Base-by-base conservation (phyloP, 1,284 basidiomycete species). In the Somion occarium region DNA sequence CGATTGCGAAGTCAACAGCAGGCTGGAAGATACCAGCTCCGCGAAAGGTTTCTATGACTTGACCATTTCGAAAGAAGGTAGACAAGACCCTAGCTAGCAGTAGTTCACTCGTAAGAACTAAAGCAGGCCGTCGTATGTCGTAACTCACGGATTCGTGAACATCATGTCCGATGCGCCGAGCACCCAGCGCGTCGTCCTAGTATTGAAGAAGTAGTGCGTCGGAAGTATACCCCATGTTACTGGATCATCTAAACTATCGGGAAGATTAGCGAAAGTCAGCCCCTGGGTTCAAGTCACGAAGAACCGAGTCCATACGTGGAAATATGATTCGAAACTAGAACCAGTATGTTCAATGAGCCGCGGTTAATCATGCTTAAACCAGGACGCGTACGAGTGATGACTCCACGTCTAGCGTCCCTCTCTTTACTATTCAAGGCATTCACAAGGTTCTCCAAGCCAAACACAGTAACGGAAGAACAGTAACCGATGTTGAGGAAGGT, bases 111-210 rank as follows among this genome's bases (percentile, higher is more conserved):
- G 39, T 15, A 41, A 15, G 39, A 41, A 41, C 19, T 15, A 41
- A 5, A 5, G 39, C 5, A 19, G 19, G 18, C 7, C 13, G 20
- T 19, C 9, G 7, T 15, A 41, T 15, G 20, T 9, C 19, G 39
- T 9, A 18, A 66, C 85, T 69, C 67, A 89, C 82, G 89, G 83
- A 69, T 94, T 97, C 5, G 91, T 98, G 71, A 98, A 99, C 78
- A 98, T 88, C 63, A 99, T 88, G 57, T 99, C 96, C 18, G 89
- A 88, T 1, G 96, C 95, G 50, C 91, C 91, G 13, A 93, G 75
- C 2, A 90, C 85, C 92, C 93, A 96, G 49, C 93, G 77, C 24
- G 79, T 88, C 26, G 78, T 85, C 23, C 73, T 71, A 5, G 84
- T 69, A 50, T 73, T 73, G 23, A 85, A 70, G 64, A 83, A 89